Base-by-base conservation (phyloP, 805 yeast genomes). In the Lachancea nothofagi region DNA sequence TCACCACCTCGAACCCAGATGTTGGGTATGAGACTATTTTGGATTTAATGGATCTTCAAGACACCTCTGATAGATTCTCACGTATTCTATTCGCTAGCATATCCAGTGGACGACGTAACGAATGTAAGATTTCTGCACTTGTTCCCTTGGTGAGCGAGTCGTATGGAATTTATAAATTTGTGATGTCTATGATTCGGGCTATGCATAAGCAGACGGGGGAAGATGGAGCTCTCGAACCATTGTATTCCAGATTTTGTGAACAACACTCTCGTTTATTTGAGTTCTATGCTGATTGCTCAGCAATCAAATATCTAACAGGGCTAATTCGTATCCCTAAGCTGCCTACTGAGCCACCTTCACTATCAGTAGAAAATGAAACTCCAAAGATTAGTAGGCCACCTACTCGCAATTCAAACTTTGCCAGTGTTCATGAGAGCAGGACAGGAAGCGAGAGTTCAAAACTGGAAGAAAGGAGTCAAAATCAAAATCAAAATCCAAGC, bases 111-210 rank as follows among this genome's bases (percentile, higher is more conserved):
- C 62, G 63, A 12, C 30, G 45, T 1, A 72, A 68, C 44, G 90
- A 90, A 51, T 86, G 94, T 62, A 80, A 83, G 47, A 82, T 86
- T 13, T 77, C 93, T 46, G 87, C 96, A 0, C 67, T 90, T 48
- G 93, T 90, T 26, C 97, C 97, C 2, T 69, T 89, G 62, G 86
- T 90, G 38, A 75, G 90, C 5, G 98, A 90, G 61, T 76, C 94
- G 2, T 89, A 86, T 55, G 97, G 97, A 32, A 87, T 90, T 42
- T 86, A 88, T 63, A 84, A 87, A 61, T 90, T 90, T 53, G 67
- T 83, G 42, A 83, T 86, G 2, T 81, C 95, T 7, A 89, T 90
- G 97, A 66, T 90, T 43, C 75, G 96, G 48, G 97, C 95, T 0
- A 71, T 90, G 77, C 77, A 83, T 54, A 76, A 51, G 72, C 85